A percentile compares a stretch with the other conserved stretches of the same genome.
phyloP scores from a whole-genome alignment of 2,329 filamentous ascomycete genomes.

The Cladosporium sp. region DNA sequence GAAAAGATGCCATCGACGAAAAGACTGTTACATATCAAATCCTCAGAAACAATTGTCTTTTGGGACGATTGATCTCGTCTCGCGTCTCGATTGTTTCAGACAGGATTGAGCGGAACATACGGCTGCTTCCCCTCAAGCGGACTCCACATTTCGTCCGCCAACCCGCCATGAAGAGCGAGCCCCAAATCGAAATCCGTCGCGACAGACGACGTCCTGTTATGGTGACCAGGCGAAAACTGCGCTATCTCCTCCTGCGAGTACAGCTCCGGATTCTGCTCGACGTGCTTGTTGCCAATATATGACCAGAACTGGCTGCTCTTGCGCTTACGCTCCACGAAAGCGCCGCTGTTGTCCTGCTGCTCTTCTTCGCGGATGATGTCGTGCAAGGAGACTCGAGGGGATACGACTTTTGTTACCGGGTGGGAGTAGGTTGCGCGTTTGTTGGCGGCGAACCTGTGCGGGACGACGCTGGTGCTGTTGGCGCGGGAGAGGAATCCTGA shows the following conservation, averaged over 20 bases:
- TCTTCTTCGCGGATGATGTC: slow-evolving; percentile 30
- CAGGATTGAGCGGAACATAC: background rate
- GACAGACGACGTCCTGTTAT: background rate
- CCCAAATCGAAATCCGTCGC: background rate
- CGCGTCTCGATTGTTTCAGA: background rate
- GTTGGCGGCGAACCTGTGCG: background rate
- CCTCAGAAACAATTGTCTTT: no score
- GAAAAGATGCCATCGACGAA: no score
- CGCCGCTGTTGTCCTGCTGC: slow-evolving; percentile 22
- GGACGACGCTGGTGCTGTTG: background rate
- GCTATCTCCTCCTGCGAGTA: slow-evolving; percentile 22
- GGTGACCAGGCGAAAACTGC: background rate
- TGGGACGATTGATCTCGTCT: background rate
- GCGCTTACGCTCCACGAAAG: slow-evolving; percentile 23
- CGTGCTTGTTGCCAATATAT: slow-evolving; percentile 33
- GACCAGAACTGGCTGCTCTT: slow-evolving; percentile 34
- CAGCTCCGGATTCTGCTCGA: slow-evolving; percentile 31
- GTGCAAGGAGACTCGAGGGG: slow-evolving; percentile 26
- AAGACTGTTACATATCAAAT: no score
- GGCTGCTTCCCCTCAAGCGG: background rate
- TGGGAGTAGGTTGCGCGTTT: background rate
- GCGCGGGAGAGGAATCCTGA: slow-evolving; percentile 3
- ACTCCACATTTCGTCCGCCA: slow-evolving; percentile 4
- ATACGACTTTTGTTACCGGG: background rate
- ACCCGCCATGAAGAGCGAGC: background rate